A percentile compares a stretch with the other conserved stretches of the same genome.
Conservation (phyloP, 169 alveolate genomes). For the Perkinsus chesapeaki region DNA sequence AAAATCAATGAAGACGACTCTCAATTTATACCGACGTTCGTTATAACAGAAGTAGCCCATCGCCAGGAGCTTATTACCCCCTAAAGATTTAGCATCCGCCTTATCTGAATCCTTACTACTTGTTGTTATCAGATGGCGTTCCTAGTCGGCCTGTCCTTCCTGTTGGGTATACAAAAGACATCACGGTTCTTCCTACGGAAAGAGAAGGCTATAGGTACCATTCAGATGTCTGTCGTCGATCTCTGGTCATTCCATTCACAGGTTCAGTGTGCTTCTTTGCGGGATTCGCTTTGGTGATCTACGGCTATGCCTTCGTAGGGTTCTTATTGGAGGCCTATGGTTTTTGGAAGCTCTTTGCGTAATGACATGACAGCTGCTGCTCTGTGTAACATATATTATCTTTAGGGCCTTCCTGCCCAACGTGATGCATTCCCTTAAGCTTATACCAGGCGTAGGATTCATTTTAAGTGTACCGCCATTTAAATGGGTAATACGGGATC, state of each 20-base stretch:
- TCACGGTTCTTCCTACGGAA: conserved; percentile 24
- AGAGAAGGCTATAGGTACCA: conserved; percentile 30
- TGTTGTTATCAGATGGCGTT: conserved; percentile 8
- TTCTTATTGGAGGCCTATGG: conserved; percentile 34
- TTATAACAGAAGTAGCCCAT: too few species aligned
- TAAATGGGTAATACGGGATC: neutral
- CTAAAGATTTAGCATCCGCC: neutral
- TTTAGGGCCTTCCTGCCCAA: neutral
- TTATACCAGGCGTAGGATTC: neutral
- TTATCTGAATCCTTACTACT: neutral
- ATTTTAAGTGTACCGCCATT: neutral
- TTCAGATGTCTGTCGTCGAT: neutral
- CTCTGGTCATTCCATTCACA: neutral
- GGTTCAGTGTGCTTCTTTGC: conserved; percentile 20
- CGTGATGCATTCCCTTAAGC: neutral
- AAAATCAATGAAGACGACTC: too few species aligned
- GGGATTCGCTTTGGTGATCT: conserved; percentile 26
- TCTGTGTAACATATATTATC: too few species aligned
- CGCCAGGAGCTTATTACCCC: too few species aligned
- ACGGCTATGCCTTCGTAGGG: conserved; percentile 35
- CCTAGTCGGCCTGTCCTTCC: conserved; percentile 29
- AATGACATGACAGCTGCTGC: neutral
- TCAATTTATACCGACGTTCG: too few species aligned
- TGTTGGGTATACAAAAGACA: conserved; percentile 32
- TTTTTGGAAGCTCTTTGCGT: conserved; percentile 29